Percentiles rank a stretch among this genome's conserved stretches.
Conservation (phyloP, 1,139 yeast genomes). For the Pichia inconspicua region DNA sequence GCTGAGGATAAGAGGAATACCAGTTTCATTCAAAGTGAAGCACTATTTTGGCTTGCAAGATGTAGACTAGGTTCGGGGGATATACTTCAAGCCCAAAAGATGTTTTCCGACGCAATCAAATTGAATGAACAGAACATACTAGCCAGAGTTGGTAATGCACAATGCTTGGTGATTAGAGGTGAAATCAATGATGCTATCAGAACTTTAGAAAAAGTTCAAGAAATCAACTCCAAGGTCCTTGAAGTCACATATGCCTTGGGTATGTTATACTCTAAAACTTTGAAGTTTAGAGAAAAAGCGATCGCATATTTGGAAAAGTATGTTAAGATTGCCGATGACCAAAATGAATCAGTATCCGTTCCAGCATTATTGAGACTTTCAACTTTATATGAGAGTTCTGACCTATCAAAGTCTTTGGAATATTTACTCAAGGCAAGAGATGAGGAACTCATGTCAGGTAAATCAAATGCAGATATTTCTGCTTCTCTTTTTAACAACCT, state of each 20-base stretch:
- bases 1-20: constrained; percentile 34
- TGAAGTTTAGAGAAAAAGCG: constrained; percentile 39
- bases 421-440: constrained; percentile 55
- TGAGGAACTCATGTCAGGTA: constrained; percentile 31
- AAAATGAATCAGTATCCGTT: constrained; percentile 56
- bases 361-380: constrained; percentile 67
- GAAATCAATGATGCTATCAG: constrained; percentile 77
- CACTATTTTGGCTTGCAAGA: constrained; percentile 82
- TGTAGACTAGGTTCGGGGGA: constrained; percentile 52
- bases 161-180: constrained; percentile 69
- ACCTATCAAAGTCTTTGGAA: constrained; percentile 49
- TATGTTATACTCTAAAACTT: constrained; percentile 45
- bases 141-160: constrained; percentile 79
- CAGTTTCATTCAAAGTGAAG: constrained; percentile 54
- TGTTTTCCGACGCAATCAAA: constrained; percentile 66
- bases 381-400: constrained; percentile 56
- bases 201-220: constrained; percentile 69
- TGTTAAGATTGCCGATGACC: constrained; percentile 49
- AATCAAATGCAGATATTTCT: constrained; percentile 42
- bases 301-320: constrained; percentile 66
- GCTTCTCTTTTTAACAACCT: constrained; percentile 71
- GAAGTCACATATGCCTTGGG: constrained; percentile 78
- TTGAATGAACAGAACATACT: constrained; percentile 54
- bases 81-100: constrained; percentile 59
- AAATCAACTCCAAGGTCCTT: constrained; percentile 58